phyloP scores from a whole-genome alignment of 163 green algal species.

The Coccomyxa subellipsoidea region DNA sequence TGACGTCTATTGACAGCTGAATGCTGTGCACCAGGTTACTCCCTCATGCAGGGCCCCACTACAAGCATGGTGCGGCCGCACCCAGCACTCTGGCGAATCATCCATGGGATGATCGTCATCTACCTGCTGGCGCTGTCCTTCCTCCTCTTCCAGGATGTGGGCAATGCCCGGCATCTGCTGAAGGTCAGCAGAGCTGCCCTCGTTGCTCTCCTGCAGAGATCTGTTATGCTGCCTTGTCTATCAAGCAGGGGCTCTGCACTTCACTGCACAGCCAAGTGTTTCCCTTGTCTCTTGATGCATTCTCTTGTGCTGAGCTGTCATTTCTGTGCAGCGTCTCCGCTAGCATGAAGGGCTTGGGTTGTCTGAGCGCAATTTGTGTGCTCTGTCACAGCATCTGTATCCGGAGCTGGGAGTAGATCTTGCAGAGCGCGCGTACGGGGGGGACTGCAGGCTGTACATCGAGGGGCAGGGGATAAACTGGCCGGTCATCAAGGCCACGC shows the following conservation, averaged over 20 bases:
- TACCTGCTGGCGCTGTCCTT: constrained; percentile 85
- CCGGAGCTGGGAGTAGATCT: constrained; percentile 71
- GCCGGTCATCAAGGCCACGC: constrained; percentile 60
- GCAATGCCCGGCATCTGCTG: constrained; percentile 66
- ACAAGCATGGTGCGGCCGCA: constrained; percentile 83
- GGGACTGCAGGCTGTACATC: constrained; percentile 71
- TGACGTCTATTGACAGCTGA: too few relatives aligned
- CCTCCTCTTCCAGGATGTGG: constrained; percentile 78
- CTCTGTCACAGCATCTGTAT: constrained; percentile 56
- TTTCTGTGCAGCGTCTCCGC: neutral
- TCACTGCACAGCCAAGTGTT: too few relatives aligned
- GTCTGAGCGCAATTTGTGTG: neutral
- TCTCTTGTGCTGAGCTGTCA: neutral
- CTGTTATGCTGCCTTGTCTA: too few relatives aligned
- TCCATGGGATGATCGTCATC: constrained; percentile 75
- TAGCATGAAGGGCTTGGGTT: too few relatives aligned
- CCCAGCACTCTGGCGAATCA: constrained; percentile 80
- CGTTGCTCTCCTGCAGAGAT: too few relatives aligned
- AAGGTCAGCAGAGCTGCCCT: constrained; percentile 31
- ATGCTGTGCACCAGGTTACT: constrained; percentile 54
- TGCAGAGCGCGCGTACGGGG: constrained; percentile 69
- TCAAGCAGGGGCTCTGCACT: too few relatives aligned
- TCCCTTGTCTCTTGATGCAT: neutral
- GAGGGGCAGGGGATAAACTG: constrained; percentile 54
- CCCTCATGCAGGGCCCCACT: constrained; percentile 65